Evolutionary conservation across 352 stramenopile genomes (phyloP).

Genomic region (Phytophthora vignae): DNA sequence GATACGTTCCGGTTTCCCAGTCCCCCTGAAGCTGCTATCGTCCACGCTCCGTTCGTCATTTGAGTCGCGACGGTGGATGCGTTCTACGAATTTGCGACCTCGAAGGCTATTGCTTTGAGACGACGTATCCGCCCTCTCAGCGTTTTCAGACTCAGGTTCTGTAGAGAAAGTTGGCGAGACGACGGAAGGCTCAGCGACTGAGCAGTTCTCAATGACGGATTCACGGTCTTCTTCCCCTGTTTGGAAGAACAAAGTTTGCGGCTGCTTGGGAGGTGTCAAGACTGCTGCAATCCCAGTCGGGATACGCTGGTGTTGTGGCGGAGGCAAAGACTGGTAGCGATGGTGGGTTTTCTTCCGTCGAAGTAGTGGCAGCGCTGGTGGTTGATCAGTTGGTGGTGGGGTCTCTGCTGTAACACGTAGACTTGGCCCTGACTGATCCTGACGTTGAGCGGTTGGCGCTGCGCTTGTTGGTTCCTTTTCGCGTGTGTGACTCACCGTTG

Average conservation of each 20-base stretch:
- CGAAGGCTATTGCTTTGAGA: conserved; percentile 1
- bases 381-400: conserved; percentile 3
- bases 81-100: conserved; percentile 8
- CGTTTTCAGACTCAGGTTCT: conserved; percentile 3
- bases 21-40: conserved; percentile 17
- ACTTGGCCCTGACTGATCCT: background rate
- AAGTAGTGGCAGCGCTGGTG: conserved; percentile 19
- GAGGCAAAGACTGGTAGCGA: conserved; percentile 25
- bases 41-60: conserved; percentile 25
- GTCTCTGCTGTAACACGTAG: background rate
- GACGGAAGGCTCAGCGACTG: conserved; percentile 16
- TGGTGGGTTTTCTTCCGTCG: conserved; percentile 28
- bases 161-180: conserved; percentile 11
- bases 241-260: conserved; percentile 38
- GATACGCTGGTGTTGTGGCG: conserved; percentile 14
- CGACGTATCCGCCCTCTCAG: background rate
- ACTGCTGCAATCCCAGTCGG: conserved; percentile 3
- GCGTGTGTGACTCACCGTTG: background rate
- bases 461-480: background rate
- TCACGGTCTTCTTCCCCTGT: conserved; percentile 14
- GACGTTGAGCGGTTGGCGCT: background rate
- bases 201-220: conserved; percentile 25
- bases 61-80: conserved; percentile 3
- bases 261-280: conserved; percentile 20
- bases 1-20: conserved; percentile 44